phyloP scores from a whole-genome alignment of 2,329 filamentous ascomycete species.

The Clarireedia sp. region DNA sequence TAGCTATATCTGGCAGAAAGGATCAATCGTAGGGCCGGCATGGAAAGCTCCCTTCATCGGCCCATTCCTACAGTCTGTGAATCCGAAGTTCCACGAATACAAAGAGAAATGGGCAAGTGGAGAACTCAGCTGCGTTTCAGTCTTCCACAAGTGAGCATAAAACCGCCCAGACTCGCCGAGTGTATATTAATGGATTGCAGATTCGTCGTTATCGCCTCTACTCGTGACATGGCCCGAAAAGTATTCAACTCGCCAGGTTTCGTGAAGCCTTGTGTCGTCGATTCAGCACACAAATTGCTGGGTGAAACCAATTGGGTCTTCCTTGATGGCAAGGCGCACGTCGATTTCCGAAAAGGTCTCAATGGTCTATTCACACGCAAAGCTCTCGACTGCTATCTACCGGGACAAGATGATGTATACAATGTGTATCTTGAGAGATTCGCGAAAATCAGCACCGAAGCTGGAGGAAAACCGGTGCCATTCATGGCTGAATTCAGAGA shows the following conservation, averaged over 20 bases:
- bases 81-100: conserved; percentile 88
- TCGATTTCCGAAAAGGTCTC: conserved; percentile 94
- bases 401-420: conserved; percentile 88
- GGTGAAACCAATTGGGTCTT: conserved; percentile 95
- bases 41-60: conserved; percentile 84
- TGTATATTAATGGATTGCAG: conserved; percentile 37
- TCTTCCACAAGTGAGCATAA: conserved; percentile 89
- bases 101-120: conserved; percentile 87
- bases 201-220: conserved; percentile 95
- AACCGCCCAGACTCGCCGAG: background rate
- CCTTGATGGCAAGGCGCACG: conserved; percentile 86
- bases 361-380: conserved; percentile 91
- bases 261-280: conserved; percentile 94
- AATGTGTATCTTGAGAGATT: conserved; percentile 77
- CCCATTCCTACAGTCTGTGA: conserved; percentile 87
- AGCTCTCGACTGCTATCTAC: conserved; percentile 80
- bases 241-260: conserved; percentile 89
- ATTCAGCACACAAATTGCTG: conserved; percentile 87
- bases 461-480: conserved; percentile 64
- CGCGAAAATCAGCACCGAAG: conserved; percentile 64
- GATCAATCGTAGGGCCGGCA: conserved; percentile 63
- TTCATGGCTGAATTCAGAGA: conserved; percentile 94
- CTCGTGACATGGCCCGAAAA: conserved; percentile 90
- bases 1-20: conserved; percentile 67
- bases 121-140: conserved; percentile 89